Evolutionary conservation across 345 rosid genomes (phyloP).

Genomic region (Cardamine resedifolia): DNA sequence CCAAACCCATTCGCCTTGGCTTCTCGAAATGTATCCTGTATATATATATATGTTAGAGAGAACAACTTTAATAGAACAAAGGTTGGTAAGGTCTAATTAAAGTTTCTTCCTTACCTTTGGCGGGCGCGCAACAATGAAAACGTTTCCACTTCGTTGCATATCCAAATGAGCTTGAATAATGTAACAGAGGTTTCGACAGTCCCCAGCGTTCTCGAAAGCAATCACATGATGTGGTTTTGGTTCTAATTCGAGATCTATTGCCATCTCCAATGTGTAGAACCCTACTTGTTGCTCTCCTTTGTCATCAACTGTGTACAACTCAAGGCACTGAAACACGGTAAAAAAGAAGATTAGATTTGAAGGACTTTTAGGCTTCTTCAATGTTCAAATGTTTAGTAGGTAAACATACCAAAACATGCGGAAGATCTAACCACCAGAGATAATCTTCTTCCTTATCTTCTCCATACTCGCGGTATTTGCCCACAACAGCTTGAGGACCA

Average conservation of each 20-base stretch:
- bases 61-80: background rate
- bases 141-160: slow-evolving; percentile 71
- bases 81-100: background rate
- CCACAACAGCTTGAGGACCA: slow-evolving; percentile 93
- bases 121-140: slow-evolving; percentile 77
- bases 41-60: background rate
- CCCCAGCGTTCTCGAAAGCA: slow-evolving; percentile 74
- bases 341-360: background rate
- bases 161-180: slow-evolving; percentile 87
- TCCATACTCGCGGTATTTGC: slow-evolving; percentile 81
- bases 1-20: slow-evolving; percentile 83
- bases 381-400: background rate
- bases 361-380: slow-evolving; percentile 4
- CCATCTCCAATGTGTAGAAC: slow-evolving; percentile 91
- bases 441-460: slow-evolving; percentile 82
- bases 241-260: slow-evolving; percentile 81
- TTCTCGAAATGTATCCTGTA: slow-evolving; percentile 78
- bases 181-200: slow-evolving; percentile 73
- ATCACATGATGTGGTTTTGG: slow-evolving; percentile 83
- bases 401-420: slow-evolving; percentile 69
- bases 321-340: slow-evolving; percentile 69
- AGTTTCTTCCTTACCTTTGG: slow-evolving; percentile 60
- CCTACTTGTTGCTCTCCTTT: slow-evolving; percentile 67
- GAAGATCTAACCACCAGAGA: slow-evolving; percentile 97
- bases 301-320: slow-evolving; percentile 59